These are phyloP conservation scores for Candolleomyces efflorescens DNA, from an alignment of 768 basidiomycete species.

Conservation along the genomic window DNA sequence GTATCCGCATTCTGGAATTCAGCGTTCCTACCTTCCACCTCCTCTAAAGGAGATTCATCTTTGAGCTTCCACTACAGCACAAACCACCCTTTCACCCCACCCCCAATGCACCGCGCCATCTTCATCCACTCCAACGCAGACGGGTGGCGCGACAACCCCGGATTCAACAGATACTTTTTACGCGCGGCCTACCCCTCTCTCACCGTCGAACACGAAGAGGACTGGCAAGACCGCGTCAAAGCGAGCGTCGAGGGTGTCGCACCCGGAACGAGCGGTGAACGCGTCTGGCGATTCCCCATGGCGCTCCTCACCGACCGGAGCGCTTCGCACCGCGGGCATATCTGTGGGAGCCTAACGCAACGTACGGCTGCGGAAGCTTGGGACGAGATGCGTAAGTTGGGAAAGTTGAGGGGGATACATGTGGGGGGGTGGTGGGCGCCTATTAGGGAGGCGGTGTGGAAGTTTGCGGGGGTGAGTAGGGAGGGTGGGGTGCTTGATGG, in stretches of 20 bases:
- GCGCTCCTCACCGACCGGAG: slow-evolving; percentile 71
- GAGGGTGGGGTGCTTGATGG: slow-evolving; percentile 13
- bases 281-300: slow-evolving; percentile 69
- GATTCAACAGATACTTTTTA: slow-evolving; percentile 75
- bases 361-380: slow-evolving; percentile 70
- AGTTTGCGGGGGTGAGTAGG: slow-evolving; percentile 48
- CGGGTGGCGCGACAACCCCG: slow-evolving; percentile 74
- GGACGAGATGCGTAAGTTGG: slow-evolving; percentile 40
- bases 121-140: slow-evolving; percentile 57
- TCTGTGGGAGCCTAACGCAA: slow-evolving; percentile 63
- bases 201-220: slow-evolving; percentile 60
- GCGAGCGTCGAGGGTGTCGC: slow-evolving; percentile 20
- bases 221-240: slow-evolving; percentile 64
- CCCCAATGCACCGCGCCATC: slow-evolving; percentile 63
- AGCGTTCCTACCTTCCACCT: slow-evolving; percentile 29
- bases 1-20: slow-evolving; percentile 72
- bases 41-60: slow-evolving; percentile 1
- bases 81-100: slow-evolving; percentile 29
- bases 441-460: slow-evolving; percentile 59
- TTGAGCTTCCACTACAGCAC: slow-evolving; percentile 2
- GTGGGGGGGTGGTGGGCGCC: slow-evolving; percentile 77
- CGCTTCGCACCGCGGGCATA: slow-evolving; percentile 64
- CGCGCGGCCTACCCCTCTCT: slow-evolving; percentile 70
- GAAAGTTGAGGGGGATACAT: slow-evolving; percentile 32
- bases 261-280: slow-evolving; percentile 19